A percentile compares a stretch with the other conserved stretches of the same genome.
Conservation (phyloP, 345 rosid species). For the Viola odorata region DNA sequence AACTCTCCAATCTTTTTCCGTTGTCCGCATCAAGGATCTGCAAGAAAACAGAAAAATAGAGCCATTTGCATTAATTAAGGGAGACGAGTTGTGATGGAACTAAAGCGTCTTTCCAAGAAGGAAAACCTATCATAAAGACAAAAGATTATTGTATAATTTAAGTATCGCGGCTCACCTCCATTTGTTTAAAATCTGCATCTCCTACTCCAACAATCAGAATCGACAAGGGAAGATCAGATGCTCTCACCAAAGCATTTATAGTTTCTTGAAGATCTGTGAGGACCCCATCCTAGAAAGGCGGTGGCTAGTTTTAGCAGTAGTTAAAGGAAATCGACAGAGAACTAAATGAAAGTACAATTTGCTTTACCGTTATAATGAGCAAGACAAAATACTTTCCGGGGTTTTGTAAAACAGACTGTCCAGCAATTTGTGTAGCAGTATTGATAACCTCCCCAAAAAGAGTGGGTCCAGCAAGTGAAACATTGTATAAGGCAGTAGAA, state of each 20-base stretch:
- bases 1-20: slow-evolving; percentile 67
- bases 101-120: too few species aligned
- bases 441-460: slow-evolving; percentile 56
- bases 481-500: slow-evolving; percentile 42
- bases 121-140: too few species aligned
- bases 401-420: slow-evolving; percentile 23
- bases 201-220: slow-evolving; percentile 87
- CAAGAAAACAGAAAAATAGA: background rate
- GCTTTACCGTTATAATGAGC: slow-evolving; percentile 56
- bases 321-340: background rate
- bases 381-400: slow-evolving; percentile 42
- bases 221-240: slow-evolving; percentile 91
- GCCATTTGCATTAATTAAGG: too few species aligned
- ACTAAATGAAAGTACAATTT: background rate
- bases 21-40: slow-evolving; percentile 85
- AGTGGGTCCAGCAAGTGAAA: slow-evolving; percentile 67
- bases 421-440: slow-evolving; percentile 50
- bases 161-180: slow-evolving; percentile 55
- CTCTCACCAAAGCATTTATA: slow-evolving; percentile 67
- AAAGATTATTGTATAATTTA: too few species aligned
- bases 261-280: slow-evolving; percentile 76
- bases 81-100: too few species aligned
- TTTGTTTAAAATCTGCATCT: slow-evolving; percentile 66
- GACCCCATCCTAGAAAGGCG: slow-evolving; percentile 68
- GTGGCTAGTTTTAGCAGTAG: too few species aligned